phyloP scores from a whole-genome alignment of 768 basidiomycete genomes.

The Piloderma croceum region DNA sequence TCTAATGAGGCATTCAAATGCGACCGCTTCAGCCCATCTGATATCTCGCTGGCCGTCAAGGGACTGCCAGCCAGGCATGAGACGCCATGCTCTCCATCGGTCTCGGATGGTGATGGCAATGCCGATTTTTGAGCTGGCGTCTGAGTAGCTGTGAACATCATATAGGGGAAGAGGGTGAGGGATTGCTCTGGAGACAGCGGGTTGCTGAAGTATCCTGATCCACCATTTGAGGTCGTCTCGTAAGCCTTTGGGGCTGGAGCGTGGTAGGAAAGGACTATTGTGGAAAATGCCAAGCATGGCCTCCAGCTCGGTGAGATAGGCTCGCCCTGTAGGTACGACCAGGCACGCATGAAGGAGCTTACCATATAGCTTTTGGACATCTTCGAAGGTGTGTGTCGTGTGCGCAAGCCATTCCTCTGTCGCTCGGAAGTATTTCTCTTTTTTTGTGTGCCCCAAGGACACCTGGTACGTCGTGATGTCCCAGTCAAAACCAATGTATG shows the following conservation, averaged over 20 bases:
- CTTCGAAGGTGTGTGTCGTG: constrained; percentile 23
- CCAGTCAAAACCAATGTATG: constrained; percentile 31
- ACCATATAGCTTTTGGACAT: constrained; percentile 34
- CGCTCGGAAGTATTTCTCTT: constrained; percentile 21
- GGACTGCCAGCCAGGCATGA: too few species aligned
- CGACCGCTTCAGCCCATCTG: constrained; percentile 41
- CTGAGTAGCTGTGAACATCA: constrained; percentile 32
- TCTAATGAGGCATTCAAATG: too few species aligned
- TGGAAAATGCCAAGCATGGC: constrained; percentile 24
- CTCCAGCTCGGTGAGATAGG: constrained; percentile 38
- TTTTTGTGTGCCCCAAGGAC: constrained; percentile 18
- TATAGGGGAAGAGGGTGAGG: constrained; percentile 18
- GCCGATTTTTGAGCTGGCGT: too few species aligned
- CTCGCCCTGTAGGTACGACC: constrained; percentile 24
- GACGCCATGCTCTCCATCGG: too few species aligned
- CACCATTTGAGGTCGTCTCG: too few species aligned
- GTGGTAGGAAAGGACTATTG: constrained; percentile 28
- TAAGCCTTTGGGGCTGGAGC: too few species aligned
- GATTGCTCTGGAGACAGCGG: constrained; percentile 17
- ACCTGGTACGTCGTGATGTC: constrained; percentile 19
- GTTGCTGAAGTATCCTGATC: too few species aligned
- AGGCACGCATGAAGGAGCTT: constrained; percentile 32
- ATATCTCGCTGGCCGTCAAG: too few species aligned
- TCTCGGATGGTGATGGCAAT: constrained; percentile 24
- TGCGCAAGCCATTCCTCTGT: constrained; percentile 21